Evolutionary conservation across 2,329 filamentous ascomycete genomes (phyloP).

Genomic region (Fusarium clavum): DNA sequence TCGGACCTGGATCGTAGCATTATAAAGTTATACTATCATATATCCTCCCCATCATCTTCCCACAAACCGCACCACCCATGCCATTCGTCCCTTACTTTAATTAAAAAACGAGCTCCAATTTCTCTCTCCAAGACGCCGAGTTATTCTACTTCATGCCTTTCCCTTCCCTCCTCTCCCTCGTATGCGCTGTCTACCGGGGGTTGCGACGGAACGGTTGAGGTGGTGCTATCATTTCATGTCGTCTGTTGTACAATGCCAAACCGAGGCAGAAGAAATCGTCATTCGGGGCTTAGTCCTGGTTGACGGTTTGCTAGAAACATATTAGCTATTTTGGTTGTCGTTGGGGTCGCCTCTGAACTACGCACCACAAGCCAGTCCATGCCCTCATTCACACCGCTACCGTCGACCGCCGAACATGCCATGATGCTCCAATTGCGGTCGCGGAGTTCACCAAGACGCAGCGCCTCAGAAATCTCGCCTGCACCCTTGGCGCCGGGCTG

Average conservation of each 20-base stretch:
- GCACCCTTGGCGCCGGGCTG: slow-evolving; percentile 96
- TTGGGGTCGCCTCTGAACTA: slow-evolving; percentile 27
- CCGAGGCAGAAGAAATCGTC: slow-evolving; percentile 34
- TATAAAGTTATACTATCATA: slow-evolving; percentile 46
- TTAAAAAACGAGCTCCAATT: slow-evolving; percentile 6
- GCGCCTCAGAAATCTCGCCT: slow-evolving; percentile 93
- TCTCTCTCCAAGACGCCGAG: slow-evolving; percentile 39
- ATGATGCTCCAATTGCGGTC: slow-evolving; percentile 99
- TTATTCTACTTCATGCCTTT: slow-evolving; percentile 27
- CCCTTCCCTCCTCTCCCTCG: slow-evolving; percentile 18
- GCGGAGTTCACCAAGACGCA: slow-evolving; percentile 89
- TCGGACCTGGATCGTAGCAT: slow-evolving; percentile 42
- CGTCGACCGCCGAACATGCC: slow-evolving; percentile 95
- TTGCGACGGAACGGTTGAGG: slow-evolving; percentile 45
- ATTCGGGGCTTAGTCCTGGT: slow-evolving; percentile 47
- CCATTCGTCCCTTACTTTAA: slow-evolving; percentile 10
- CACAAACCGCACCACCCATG: slow-evolving; percentile 14
- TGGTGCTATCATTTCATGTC: slow-evolving; percentile 49
- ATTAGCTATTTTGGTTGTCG: slow-evolving; percentile 11
- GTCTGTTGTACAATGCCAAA: slow-evolving; percentile 50
- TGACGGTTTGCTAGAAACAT: slow-evolving; percentile 51
- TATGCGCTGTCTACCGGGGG: slow-evolving; percentile 45
- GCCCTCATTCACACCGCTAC: slow-evolving; percentile 92
- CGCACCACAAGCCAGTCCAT: slow-evolving; percentile 98
- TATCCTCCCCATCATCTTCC: slow-evolving; percentile 5